Base-by-base conservation (phyloP, 768 basidiomycete genomes). In the Amanita thiersii region DNA sequence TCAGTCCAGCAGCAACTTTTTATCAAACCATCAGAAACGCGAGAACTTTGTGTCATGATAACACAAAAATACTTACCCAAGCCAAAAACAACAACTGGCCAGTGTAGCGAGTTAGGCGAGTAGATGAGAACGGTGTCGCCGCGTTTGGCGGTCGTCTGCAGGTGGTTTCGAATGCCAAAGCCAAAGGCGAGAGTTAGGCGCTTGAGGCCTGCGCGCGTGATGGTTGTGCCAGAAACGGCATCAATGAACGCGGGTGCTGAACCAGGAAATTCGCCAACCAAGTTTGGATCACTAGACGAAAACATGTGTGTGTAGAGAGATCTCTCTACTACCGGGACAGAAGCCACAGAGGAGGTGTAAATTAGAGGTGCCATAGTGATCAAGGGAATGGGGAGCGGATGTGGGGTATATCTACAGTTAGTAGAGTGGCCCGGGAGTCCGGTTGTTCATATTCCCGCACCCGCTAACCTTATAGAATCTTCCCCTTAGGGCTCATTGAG, bases 81-180 rank as follows among this genome's bases (percentile, higher is more conserved):
- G 12, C 73, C 73, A 50, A 70, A 69, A 7, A 72, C 48, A 10
- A 64, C 62, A 11, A 73, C 59, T 0, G 73, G 72, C 67, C 69
- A 73, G 4, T 55, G 54, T 6, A 88, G 50, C 14, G 68, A 77
- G 59, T 91, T 90, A 6, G 73, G 79, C 1, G 80, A 79, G 54
- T 72, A 87, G 4, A 90, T 64, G 45, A 85, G 65, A 12, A 76
- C 65, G 0, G 75, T 74, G 38, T 81, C 75, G 0, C 80, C 78
- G 11, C 72, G 64, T 25, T 60, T 66, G 3, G 56, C 58, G 33
- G 43, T 38, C 1, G 62, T 58, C 5, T 47, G 42, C 0, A 63
- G 63, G 20, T 70, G 67, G 46, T 68, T 59, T 15, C 58, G 66
- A 14, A 91, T 60, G 0, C 82, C 84, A 45, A 69, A 62, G 0